These are phyloP conservation scores for Diversispora eburnea DNA, from an alignment of 192 early-diverging fungal species.

Conservation along the genomic window DNA sequence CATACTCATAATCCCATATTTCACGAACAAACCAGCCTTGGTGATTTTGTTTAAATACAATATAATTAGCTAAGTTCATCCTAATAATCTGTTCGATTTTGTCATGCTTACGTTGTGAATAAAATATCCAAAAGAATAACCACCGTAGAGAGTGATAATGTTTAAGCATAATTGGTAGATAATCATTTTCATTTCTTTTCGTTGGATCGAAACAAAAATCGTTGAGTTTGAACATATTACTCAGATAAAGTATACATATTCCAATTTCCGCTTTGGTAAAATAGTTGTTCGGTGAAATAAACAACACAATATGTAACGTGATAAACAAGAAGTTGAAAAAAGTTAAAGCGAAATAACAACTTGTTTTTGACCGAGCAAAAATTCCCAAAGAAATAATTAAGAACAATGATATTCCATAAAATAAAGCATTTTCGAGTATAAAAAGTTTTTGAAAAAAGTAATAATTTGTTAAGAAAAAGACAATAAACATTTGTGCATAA, in stretches of 20 bases:
- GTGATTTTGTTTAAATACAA: neutral
- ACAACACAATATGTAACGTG: slow-evolving; percentile 9
- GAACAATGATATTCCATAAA: neutral
- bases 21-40: slow-evolving; percentile 13
- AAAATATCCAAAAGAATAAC: slow-evolving; percentile 15
- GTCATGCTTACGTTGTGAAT: neutral
- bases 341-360: neutral
- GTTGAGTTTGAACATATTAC: slow-evolving; percentile 15
- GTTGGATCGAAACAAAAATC: neutral
- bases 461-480: neutral
- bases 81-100: neutral
- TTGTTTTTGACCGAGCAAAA: neutral
- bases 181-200: slow-evolving; percentile 3
- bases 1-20: slow-evolving; percentile 16
- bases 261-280: slow-evolving; percentile 15
- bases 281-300: slow-evolving; percentile 7
- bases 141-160: slow-evolving; percentile 15
- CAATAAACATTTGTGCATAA: slow-evolving; percentile 11
- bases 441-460: slow-evolving; percentile 9
- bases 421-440: neutral
- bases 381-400: neutral
- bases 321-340: slow-evolving; percentile 20
- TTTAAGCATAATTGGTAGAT: slow-evolving; percentile 7
- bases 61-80: neutral
- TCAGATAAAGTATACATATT: slow-evolving; percentile 15